Evolutionary conservation across 2,329 filamentous ascomycete genomes (phyloP), one percentile per base, ranked within the genome.

Genomic region (Botrytis medusae): DNA sequence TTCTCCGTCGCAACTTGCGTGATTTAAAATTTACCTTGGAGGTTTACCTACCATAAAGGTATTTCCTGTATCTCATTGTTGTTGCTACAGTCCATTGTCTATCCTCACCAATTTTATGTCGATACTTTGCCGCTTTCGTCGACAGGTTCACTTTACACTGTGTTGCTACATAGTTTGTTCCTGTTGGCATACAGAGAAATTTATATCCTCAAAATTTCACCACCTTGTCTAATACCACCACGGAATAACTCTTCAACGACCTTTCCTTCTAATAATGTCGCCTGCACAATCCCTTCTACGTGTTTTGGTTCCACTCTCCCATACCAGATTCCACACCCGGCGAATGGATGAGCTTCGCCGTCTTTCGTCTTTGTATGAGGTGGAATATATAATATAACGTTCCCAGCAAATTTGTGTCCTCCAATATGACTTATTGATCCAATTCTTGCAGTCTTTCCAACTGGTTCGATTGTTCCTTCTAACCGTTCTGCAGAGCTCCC

Each of bases 361-460:
- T 82, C 83, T 44, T 73, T 77, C 4, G 80, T 81, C 74, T 80
- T 84, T 75, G 84, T 74, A 0, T 79, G 79, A 0, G 90, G 91
- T 7, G 93, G 93, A 8, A 96, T 81, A 79, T 96, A 96, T 1
- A 96, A 83, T 65, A 96, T 94, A 51, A 95, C 88, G 81, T 97
- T 97, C 1, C 93, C 93, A 0, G 93, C 93, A 80, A 91, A 95
- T 81, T 94, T 95, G 82, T 97, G 93, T 0, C 93, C 93, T 1
- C 93, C 93, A 71, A 97, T 90, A 78, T 97, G 93, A 74, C 91
- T 93, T 72, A 95, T 92, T 72, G 91, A 79, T 0, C 89, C 93
- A 0, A 95, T 87, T 65, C 90, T 84, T 2, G 90, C 92, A 0
- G 86, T 83, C 10, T 74, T 78, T 25, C 37, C 22, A 73, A 46